Evolutionary conservation across 2,329 filamentous ascomycete species (phyloP).

Genomic region (Epichloe sibirici): DNA sequence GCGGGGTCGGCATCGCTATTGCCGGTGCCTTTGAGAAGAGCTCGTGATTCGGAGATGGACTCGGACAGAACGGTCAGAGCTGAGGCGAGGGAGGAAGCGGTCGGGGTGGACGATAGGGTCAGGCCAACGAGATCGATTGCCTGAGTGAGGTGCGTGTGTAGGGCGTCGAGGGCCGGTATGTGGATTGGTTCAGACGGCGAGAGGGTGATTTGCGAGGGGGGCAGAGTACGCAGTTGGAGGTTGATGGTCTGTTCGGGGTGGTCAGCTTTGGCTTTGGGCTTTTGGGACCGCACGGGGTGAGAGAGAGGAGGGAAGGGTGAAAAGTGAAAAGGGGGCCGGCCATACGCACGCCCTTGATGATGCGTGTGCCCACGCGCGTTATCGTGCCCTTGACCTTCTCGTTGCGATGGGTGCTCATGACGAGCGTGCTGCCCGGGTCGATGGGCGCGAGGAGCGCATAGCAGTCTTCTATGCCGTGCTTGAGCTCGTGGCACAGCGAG

Average conservation of each 20-base stretch:
- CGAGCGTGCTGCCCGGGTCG: conserved; percentile 78
- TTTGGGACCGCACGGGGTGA: too few species aligned
- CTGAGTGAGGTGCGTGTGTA: conserved; percentile 68
- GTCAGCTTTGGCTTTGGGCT: too few species aligned
- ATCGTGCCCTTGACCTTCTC: conserved; percentile 88
- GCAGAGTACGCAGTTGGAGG: conserved; percentile 61
- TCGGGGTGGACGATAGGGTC: conserved; percentile 44
- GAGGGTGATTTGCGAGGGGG: conserved; percentile 36
- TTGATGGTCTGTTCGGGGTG: conserved; percentile 50
- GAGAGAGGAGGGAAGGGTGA: not conserved
- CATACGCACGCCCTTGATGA: conserved; percentile 71
- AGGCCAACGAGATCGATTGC: conserved; percentile 74
- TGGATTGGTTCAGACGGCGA: conserved; percentile 39
- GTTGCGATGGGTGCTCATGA: conserved; percentile 74
- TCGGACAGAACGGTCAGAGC: conserved; percentile 45
- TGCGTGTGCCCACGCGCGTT: conserved; percentile 77
- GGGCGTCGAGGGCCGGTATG: conserved; percentile 57
- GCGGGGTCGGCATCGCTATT: conserved; percentile 23
- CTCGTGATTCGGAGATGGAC: conserved; percentile 39
- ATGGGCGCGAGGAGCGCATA: conserved; percentile 73
- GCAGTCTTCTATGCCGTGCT: conserved; percentile 72
- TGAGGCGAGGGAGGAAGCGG: conserved; percentile 41
- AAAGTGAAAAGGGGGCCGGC: conserved; percentile 1
- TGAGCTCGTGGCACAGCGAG: conserved; percentile 35
- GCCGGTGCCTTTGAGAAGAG: conserved; percentile 43